Evolutionary conservation across 2,329 filamentous ascomycete species (phyloP), one percentile per base, ranked within the genome.

Genomic region (Beauveria medogensis): DNA sequence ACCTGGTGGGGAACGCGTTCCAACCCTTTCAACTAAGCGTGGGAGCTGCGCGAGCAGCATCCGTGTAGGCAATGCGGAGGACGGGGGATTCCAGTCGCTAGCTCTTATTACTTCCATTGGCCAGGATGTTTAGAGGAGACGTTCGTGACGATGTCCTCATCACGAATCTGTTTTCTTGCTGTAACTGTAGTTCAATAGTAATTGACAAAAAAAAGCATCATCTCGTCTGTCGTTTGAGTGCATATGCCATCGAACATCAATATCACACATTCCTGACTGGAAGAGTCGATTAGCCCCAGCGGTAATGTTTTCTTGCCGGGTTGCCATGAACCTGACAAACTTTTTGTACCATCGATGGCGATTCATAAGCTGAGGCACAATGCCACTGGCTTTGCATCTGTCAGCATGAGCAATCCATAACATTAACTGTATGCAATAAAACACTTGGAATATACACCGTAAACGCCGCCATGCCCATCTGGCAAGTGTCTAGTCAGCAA

Each of bases 1-100:
- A 96, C 91, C 73, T 97, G 91, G 89, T 97, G 93, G 93, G 93
- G 93, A 71, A 97, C 93, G 71, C 88, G 90, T 73, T 94, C 91
- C 78, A 93, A 92, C 81, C 91, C 91, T 63, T 95, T 96, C 76
- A 86, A 92, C 72, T 92, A 89, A 82, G 60, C 24, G 26, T 20
- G 24, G 34, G 8, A 40, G 30, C 18, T 41, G 44, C 50, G 57
- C 46, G 58, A 47, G 54, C 41, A 34, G 22, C 48, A 55, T 55
- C 41, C 16, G 41, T 62, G 53, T 22, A 9, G 60, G 46, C 54
- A 62, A 30, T 46, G 48, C 20, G 59, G 37, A 44, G 43, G 46
- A 50, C 8, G 28, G 44, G 16, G 30, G 43, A 18, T 37, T 24
- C 43, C 40, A 40, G 22, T 46, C 24, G 22, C 22, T 43, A 30